These are phyloP conservation scores for Terfezia boudieri DNA, from an alignment of 495 filamentous ascomycete genomes.

Conservation along the genomic window DNA sequence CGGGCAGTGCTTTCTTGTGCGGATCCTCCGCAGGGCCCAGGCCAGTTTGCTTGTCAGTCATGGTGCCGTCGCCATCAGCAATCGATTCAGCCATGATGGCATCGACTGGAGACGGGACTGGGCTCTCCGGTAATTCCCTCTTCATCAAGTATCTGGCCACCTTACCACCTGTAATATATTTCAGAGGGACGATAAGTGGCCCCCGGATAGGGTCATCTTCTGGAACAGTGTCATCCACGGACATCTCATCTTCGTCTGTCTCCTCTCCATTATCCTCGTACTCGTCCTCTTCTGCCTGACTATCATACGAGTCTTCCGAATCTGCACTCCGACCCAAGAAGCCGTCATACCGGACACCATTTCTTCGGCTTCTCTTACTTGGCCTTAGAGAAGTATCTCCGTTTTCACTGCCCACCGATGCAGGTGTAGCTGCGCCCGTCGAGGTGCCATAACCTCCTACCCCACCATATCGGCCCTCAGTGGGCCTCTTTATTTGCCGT, in stretches of 20 bases:
- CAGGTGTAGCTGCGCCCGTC: slow-evolving; percentile 4
- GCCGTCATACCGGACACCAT: background rate
- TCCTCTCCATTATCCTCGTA: slow-evolving; percentile 28
- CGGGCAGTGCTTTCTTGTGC: background rate
- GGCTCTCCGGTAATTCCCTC: too few species aligned
- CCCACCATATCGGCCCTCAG: slow-evolving; percentile 51
- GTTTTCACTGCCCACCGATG: slow-evolving; percentile 9
- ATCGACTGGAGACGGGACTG: too few species aligned
- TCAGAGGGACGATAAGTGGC: too few species aligned
- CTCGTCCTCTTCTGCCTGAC: slow-evolving; percentile 20
- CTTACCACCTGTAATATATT: too few species aligned
- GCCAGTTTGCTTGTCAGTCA: too few species aligned
- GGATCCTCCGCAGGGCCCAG: too few species aligned
- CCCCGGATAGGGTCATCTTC: slow-evolving; percentile 4
- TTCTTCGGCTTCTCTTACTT: slow-evolving; percentile 3
- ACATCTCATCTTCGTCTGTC: slow-evolving; percentile 17
- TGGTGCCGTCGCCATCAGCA: too few species aligned
- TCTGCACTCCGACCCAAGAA: slow-evolving; percentile 3
- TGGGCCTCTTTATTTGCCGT: slow-evolving; percentile 43
- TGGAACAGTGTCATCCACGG: slow-evolving; percentile 16
- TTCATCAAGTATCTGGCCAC: too few species aligned
- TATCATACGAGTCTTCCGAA: background rate
- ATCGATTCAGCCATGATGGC: too few species aligned
- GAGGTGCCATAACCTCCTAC: slow-evolving; percentile 14
- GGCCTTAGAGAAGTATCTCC: background rate